Conservation (phyloP, 768 basidiomycete genomes). For the Pluteus cervinus region DNA sequence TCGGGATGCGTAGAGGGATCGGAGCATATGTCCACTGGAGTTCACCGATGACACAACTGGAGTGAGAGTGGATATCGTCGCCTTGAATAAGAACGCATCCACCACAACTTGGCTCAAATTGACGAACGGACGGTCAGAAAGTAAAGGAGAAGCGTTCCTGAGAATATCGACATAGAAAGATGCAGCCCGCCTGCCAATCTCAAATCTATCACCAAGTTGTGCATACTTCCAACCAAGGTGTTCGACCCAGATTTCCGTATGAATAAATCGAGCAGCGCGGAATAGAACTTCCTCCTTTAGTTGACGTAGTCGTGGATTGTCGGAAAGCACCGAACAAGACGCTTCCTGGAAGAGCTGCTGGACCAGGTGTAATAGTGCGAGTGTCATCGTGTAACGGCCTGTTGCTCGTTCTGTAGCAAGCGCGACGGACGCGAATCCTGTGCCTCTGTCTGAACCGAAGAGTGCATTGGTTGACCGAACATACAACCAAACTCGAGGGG, state of each 20-base stretch:
- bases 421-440: slow-evolving; percentile 58
- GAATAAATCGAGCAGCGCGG: slow-evolving; percentile 72
- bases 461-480: slow-evolving; percentile 74
- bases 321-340: slow-evolving; percentile 47
- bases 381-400: slow-evolving; percentile 78
- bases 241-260: slow-evolving; percentile 85
- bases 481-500: slow-evolving; percentile 85
- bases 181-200: slow-evolving; percentile 67
- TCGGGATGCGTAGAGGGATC: slow-evolving; percentile 53
- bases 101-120: slow-evolving; percentile 56
- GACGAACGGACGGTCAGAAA: slow-evolving; percentile 53
- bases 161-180: slow-evolving; percentile 65
- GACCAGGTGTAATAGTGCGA: slow-evolving; percentile 71
- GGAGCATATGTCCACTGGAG: slow-evolving; percentile 51
- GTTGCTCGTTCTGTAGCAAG: slow-evolving; percentile 64
- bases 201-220: slow-evolving; percentile 76
- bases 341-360: slow-evolving; percentile 74
- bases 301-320: slow-evolving; percentile 56
- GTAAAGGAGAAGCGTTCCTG: slow-evolving; percentile 48
- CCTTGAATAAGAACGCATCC: slow-evolving; percentile 67
- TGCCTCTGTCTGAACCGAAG: slow-evolving; percentile 57
- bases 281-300: slow-evolving; percentile 82
- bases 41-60: slow-evolving; percentile 72
- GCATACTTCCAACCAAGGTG: slow-evolving; percentile 83
- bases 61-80: slow-evolving; percentile 74